Evolutionary conservation across 2,329 filamentous ascomycete species (phyloP), one percentile per base, ranked within the genome.

Genomic region (Epichloe aotearoae): DNA sequence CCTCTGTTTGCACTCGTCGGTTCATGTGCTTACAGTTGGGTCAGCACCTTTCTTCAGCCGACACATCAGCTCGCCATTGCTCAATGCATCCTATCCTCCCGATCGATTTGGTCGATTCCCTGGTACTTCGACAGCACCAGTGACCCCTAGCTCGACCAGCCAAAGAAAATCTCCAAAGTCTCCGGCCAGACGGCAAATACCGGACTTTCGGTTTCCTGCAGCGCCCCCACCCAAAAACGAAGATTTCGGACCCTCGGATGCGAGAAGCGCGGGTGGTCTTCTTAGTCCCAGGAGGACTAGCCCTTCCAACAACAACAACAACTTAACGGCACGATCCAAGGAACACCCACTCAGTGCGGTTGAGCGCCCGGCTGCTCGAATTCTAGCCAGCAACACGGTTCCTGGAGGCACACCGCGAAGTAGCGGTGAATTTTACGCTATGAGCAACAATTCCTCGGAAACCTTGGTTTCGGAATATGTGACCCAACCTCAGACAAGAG

Each of bases 391-490:
- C 34, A 83, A 84, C 15, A 94, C 87, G 59, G 73, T 86, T 56
- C 79, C 61, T 53, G 80, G 79, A 50, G 83, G 80, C 4, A 97
- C 91, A 30, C 89, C 88, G 23, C 77, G 93, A 59, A 95, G 88
- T 56, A 98, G 93, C 63, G 86, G 86, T 50, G 93, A 98, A 61
- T 94, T 97, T 60, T 97, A 95, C 66, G 90, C 90, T 1, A 71
- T 91, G 64, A 96, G 91, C 70, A 96, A 97, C 64, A 85, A 95
- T 62, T 97, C 93, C 6, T 88, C 86, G 15, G 93, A 98, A 65
- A 98, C 93, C 3, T 65, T 97, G 46, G 84, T 84, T 11, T 98
- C 93, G 0, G 93, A 97, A 66, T 94, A 95, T 62, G 77, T 85
- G 14, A 72, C 82, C 17, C 79, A 83, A 47, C 60, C 60, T 7